Evolutionary conservation across 2,329 filamentous ascomycete species (phyloP).

Genomic region (Capronia coronata): DNA sequence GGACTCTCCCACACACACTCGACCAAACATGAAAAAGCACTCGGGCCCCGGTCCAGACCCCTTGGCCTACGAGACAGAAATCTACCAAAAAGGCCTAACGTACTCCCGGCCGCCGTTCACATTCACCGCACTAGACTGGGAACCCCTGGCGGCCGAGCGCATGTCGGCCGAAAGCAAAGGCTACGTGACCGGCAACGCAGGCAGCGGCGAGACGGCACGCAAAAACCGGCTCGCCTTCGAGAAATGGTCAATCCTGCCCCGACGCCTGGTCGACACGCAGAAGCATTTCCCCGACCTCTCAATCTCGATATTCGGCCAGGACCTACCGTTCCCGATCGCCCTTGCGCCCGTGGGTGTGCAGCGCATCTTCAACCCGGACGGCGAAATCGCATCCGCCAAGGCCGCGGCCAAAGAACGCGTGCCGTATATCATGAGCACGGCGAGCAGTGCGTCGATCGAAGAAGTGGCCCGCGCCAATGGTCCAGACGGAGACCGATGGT

Average conservation of each 20-base stretch:
- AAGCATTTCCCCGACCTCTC: constrained; percentile 42
- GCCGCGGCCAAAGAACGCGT: constrained; percentile 56
- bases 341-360: constrained; percentile 63
- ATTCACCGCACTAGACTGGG: constrained; percentile 53
- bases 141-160: constrained; percentile 45
- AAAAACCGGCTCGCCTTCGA: constrained; percentile 54
- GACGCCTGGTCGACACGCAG: constrained; percentile 47
- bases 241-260: constrained; percentile 34
- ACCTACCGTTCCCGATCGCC: constrained; percentile 46
- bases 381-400: constrained; percentile 57
- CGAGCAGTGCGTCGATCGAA: constrained; percentile 58
- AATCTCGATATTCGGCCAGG: constrained; percentile 47
- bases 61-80: constrained; percentile 39
- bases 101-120: constrained; percentile 48
- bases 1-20: background rate
- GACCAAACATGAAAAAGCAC: constrained; percentile 4
- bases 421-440: constrained; percentile 63
- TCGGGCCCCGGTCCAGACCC: constrained; percentile 4
- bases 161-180: constrained; percentile 43
- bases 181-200: constrained; percentile 58
- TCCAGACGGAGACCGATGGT: constrained; percentile 53
- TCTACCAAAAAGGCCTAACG: constrained; percentile 50
- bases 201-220: constrained; percentile 55
- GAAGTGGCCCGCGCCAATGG: constrained; percentile 57
- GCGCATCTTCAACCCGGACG: constrained; percentile 58